Conservation (phyloP, 306 rosid species). For the Macrotyloma uniflorum region DNA sequence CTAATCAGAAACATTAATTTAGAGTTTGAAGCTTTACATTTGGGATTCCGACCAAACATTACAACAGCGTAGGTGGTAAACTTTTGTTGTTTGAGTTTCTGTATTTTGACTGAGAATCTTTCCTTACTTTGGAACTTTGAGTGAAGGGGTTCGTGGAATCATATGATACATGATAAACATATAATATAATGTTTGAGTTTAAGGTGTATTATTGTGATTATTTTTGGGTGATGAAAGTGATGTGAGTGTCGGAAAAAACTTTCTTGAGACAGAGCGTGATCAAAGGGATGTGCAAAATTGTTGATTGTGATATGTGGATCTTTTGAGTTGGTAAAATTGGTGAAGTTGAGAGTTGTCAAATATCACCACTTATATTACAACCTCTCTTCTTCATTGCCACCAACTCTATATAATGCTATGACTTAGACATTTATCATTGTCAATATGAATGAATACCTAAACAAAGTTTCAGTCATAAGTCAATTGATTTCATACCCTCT, state of each 20-base stretch:
- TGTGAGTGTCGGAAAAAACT: conserved; percentile 1
- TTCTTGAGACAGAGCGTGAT: conserved; percentile 15
- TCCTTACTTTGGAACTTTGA: no score
- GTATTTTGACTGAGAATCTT: no score
- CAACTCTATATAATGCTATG: neutral
- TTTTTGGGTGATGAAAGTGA: neutral
- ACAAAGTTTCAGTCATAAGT: neutral
- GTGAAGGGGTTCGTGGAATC: no score
- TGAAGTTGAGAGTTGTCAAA: neutral
- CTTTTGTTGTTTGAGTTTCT: neutral
- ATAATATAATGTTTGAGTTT: neutral
- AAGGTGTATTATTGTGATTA: neutral
- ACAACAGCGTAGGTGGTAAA: neutral
- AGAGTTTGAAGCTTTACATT: neutral
- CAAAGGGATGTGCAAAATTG: conserved; percentile 42
- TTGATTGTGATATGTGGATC: conserved; percentile 31
- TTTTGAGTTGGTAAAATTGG: neutral
- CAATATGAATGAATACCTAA: neutral
- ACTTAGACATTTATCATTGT: conserved; percentile 6
- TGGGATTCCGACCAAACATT: neutral
- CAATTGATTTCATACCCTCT: conserved; percentile 5
- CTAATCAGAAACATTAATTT: neutral
- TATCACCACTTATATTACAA: neutral
- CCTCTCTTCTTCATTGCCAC: neutral
- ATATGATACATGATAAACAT: no score